Evolutionary conservation across 2,329 filamentous ascomycete species (phyloP).

Genomic region (Trichoderma atrobrunneum): DNA sequence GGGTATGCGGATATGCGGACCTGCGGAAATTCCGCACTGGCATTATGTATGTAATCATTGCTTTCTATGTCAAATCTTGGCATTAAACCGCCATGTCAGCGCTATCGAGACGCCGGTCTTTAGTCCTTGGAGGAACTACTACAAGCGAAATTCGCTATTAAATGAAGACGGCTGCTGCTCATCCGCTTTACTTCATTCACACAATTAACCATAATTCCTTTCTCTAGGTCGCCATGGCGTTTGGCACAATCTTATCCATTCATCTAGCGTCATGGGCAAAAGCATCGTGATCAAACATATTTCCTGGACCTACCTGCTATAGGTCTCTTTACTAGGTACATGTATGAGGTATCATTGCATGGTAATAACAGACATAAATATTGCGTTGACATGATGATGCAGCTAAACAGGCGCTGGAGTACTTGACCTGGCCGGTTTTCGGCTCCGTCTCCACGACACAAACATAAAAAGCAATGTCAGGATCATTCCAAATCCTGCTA

Average conservation of each 20-base stretch:
- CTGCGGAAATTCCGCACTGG: background rate
- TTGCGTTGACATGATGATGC: background rate
- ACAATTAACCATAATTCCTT: background rate
- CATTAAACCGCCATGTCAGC: background rate
- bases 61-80: background rate
- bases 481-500: slow-evolving; percentile 12
- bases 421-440: background rate
- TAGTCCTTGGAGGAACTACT: background rate
- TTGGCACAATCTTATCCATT: background rate
- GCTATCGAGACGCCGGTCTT: background rate
- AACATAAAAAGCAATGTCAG: slow-evolving; percentile 8
- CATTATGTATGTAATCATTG: background rate
- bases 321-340: background rate
- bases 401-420: background rate
- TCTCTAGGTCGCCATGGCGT: background rate
- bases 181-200: background rate
- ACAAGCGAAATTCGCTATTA: background rate
- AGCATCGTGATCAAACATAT: background rate
- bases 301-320: background rate
- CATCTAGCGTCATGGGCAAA: background rate
- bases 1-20: background rate
- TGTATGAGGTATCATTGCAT: background rate
- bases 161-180: background rate
- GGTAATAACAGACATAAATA: background rate
- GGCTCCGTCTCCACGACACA: slow-evolving; percentile 11